Base-by-base conservation (phyloP, 345 rosid species). In the Excoecaria agallocha region DNA sequence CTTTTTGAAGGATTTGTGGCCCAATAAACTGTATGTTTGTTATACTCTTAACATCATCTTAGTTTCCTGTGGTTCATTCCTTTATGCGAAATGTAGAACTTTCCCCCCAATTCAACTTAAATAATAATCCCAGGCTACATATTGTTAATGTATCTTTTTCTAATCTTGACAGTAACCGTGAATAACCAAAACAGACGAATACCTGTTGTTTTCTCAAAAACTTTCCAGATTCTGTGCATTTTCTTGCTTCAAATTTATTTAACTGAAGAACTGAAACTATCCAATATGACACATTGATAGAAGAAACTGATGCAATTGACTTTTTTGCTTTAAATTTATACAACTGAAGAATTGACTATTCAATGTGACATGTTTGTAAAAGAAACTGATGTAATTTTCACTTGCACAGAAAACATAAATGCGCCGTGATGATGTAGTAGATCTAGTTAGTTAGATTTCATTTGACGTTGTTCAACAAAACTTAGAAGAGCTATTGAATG, bases 1-100 rank as follows among this genome's bases (percentile, higher is more conserved):
- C 70, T 87, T 89, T 54, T 85, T 90, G 79, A 84, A 86, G 84
- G 96, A 85, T 50, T 58, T 90, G 62, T 90, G 91, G 91, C 93
- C 96, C 25, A 85, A 85, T 30, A 52, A 72, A 73, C 68, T 68
- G 94, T 90, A 84, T 59, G 86, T 81, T 58, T 39, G 37, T 58
- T 58, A 17, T 58, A 24, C 37, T 22, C 37, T 58, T 6, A 22
- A 20, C 62, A 58, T 1, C 9, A 22, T 58, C 37, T 8, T 24
- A 58, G 24, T 5, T 58, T 58, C 10, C 12, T 57, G 12, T 20
- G 22, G 9, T 6, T 12, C 20, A 57, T 6, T 8, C 62, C 62
- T 30, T 58, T 58, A 3, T 9, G 38, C 22, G 10, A 24, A 58
- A 58, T 58, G 62, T 9, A 30, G 62, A 58, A 58, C 15, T 58